These are phyloP conservation scores for Drechslerella coelobrocha DNA, from an alignment of 2,329 filamentous ascomycete species.

Conservation along the genomic window DNA sequence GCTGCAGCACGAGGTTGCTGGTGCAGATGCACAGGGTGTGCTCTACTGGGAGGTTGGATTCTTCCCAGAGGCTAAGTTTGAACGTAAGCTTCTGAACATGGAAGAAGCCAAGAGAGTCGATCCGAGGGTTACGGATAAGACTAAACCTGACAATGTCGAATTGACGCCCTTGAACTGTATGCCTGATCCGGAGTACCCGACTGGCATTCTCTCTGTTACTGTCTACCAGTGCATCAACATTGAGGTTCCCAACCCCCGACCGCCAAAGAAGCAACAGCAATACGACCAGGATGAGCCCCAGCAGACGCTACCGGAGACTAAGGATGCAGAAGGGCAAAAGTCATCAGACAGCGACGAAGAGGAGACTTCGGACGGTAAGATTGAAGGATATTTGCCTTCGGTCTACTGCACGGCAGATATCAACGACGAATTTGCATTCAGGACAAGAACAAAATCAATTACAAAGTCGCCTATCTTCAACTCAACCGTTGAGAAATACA, in stretches of 20 bases:
- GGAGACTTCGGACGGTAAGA: conserved; percentile 27
- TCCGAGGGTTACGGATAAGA: conserved; percentile 84
- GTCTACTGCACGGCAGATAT: conserved; percentile 91
- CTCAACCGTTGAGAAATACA: conserved; percentile 88
- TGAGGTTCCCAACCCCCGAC: conserved; percentile 61
- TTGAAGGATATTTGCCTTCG: conserved; percentile 68
- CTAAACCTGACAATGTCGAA: conserved; percentile 74
- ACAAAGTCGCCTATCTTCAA: conserved; percentile 97
- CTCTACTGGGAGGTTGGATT: conserved; percentile 96
- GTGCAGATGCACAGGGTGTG: conserved; percentile 87
- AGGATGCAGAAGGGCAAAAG: conserved; percentile 78
- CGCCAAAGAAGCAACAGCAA: conserved; percentile 24
- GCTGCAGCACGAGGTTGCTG: conserved; percentile 80
- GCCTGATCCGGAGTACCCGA: conserved; percentile 92
- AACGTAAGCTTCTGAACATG: conserved; percentile 74
- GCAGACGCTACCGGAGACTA: conserved; percentile 72
- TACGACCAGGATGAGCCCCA: conserved; percentile 33
- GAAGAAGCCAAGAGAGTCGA: conserved; percentile 75
- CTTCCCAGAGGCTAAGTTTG: conserved; percentile 88
- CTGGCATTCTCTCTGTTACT: conserved; percentile 82
- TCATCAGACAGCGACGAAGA: conserved; percentile 39
- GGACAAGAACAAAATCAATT: conserved; percentile 89
- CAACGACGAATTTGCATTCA: conserved; percentile 79
- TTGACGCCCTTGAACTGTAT: conserved; percentile 88
- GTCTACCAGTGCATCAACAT: conserved; percentile 95